Percentiles rank a stretch among this genome's conserved stretches.
These are phyloP conservation scores for Dendrocalamus latiflorus DNA, from an alignment of 202 grass and related monocot species.

Conservation along the genomic window DNA sequence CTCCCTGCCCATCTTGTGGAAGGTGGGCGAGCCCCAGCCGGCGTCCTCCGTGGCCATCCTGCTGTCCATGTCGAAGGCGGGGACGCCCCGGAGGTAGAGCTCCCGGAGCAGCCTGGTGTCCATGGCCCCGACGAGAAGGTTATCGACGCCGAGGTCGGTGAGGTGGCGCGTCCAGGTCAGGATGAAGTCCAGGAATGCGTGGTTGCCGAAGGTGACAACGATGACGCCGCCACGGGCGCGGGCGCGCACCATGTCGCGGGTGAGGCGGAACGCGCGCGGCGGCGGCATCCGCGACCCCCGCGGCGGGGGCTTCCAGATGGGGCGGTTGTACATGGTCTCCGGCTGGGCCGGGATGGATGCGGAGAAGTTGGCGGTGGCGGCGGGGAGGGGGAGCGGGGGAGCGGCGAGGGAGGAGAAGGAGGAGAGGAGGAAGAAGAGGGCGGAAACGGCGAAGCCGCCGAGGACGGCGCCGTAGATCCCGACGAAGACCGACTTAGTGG, in stretches of 20 bases:
- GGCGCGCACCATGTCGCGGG: slow-evolving; percentile 56
- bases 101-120: slow-evolving; percentile 79
- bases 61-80: slow-evolving; percentile 92
- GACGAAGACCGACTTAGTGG: slow-evolving; percentile 54
- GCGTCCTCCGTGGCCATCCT: slow-evolving; percentile 87
- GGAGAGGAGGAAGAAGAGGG: slow-evolving; percentile 67
- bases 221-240: slow-evolving; percentile 66
- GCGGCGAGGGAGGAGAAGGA: slow-evolving; percentile 49
- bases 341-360: neutral
- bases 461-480: slow-evolving; percentile 75
- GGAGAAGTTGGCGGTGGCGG: slow-evolving; percentile 5
- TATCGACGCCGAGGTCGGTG: slow-evolving; percentile 66
- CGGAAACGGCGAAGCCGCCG: slow-evolving; percentile 65
- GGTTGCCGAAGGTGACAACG: slow-evolving; percentile 84
- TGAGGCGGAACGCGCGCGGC: slow-evolving; percentile 61
- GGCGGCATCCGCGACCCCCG: slow-evolving; percentile 44
- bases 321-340: slow-evolving; percentile 43
- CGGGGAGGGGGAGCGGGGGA: slow-evolving; percentile 28
- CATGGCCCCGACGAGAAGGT: slow-evolving; percentile 93
- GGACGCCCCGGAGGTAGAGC: slow-evolving; percentile 77
- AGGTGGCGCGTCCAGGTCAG: slow-evolving; percentile 83
- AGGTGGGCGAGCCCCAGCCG: slow-evolving; percentile 86
- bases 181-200: slow-evolving; percentile 92
- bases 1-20: slow-evolving; percentile 99
- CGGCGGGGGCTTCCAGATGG: slow-evolving; percentile 65